Evolutionary conservation across 2,329 filamentous ascomycete genomes (phyloP).

Genomic region (Fusarium xyrophilum): DNA sequence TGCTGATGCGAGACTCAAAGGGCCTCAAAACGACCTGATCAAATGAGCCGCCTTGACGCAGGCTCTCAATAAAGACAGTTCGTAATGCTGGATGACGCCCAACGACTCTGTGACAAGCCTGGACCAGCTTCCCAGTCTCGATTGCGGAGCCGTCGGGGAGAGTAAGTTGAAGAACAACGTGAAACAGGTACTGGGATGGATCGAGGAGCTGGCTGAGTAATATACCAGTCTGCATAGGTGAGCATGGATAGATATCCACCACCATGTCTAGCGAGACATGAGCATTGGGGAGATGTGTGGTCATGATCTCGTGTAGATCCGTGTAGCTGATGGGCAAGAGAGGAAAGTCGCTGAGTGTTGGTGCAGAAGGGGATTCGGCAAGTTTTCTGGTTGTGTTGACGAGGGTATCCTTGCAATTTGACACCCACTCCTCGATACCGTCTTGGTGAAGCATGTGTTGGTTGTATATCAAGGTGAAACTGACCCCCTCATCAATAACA

Average conservation of each 20-base stretch:
- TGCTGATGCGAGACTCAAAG: not conserved
- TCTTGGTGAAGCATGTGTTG: constrained; percentile 22
- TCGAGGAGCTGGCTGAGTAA: constrained; percentile 44
- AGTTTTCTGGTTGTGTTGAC: constrained; percentile 7
- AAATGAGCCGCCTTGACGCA: constrained; percentile 29
- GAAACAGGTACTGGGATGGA: constrained; percentile 28
- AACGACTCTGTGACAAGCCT: constrained; percentile 34
- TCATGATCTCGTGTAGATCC: constrained; percentile 37
- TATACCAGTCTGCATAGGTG: constrained; percentile 49
- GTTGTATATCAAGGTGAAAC: constrained; percentile 22
- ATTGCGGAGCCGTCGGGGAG: not conserved
- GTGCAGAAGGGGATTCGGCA: constrained; percentile 15
- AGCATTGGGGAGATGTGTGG: constrained; percentile 27
- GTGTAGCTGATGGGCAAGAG: constrained; percentile 44
- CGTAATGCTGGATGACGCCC: constrained; percentile 43
- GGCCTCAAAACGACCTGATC: constrained; percentile 42
- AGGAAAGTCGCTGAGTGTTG: constrained; percentile 46
- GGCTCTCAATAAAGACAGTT: constrained; percentile 45
- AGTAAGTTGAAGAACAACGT: constrained; percentile 22
- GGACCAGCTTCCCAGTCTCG: constrained; percentile 3
- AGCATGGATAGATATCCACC: constrained; percentile 49
- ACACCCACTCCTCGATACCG: constrained; percentile 19
- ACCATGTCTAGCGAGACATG: constrained; percentile 31
- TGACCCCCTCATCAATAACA: not conserved
- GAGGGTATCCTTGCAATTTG: constrained; percentile 12